These are phyloP conservation scores for Trichophyton schoenleinii DNA, from an alignment of 2,329 filamentous ascomycete genomes.

Conservation along the genomic window DNA sequence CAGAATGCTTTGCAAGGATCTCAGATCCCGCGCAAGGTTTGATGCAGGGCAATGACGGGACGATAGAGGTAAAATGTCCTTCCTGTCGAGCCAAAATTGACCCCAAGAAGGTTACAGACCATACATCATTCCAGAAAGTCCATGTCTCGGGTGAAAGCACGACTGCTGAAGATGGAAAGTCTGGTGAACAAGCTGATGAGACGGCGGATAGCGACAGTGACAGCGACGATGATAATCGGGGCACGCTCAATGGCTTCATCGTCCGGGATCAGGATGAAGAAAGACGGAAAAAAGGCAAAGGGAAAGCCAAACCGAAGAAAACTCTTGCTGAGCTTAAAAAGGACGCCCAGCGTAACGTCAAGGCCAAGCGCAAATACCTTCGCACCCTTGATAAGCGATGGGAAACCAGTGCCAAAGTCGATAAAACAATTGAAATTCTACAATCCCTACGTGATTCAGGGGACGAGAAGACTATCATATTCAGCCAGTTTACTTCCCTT, in stretches of 20 bases:
- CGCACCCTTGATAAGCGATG: conserved; percentile 55
- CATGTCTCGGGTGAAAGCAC: conserved; percentile 48
- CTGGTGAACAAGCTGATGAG: conserved; percentile 25
- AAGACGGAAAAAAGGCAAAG: conserved; percentile 29
- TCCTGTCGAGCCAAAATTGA: conserved; percentile 59
- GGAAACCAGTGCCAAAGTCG: conserved; percentile 63
- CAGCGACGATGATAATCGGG: conserved; percentile 32
- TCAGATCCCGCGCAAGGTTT: conserved; percentile 48
- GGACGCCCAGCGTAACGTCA: conserved; percentile 50
- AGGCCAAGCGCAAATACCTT: conserved; percentile 57
- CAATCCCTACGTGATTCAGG: conserved; percentile 36
- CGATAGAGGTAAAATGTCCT: conserved; percentile 52
- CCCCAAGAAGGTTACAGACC: conserved; percentile 58
- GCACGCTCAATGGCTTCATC: conserved; percentile 42
- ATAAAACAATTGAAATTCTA: conserved; percentile 55
- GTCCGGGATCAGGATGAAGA: conserved; percentile 27
- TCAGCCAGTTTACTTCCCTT: conserved; percentile 68
- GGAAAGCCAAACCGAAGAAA: conserved; percentile 37
- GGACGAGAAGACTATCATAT: conserved; percentile 65
- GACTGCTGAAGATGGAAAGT: conserved; percentile 26
- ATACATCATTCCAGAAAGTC: conserved; percentile 58
- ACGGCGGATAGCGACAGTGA: conserved; percentile 22
- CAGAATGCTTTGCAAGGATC: conserved; percentile 61
- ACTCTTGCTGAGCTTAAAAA: conserved; percentile 55
- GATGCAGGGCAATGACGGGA: conserved; percentile 47